Conservation (phyloP, 306 rosid genomes). For the Calophaca sinica region DNA sequence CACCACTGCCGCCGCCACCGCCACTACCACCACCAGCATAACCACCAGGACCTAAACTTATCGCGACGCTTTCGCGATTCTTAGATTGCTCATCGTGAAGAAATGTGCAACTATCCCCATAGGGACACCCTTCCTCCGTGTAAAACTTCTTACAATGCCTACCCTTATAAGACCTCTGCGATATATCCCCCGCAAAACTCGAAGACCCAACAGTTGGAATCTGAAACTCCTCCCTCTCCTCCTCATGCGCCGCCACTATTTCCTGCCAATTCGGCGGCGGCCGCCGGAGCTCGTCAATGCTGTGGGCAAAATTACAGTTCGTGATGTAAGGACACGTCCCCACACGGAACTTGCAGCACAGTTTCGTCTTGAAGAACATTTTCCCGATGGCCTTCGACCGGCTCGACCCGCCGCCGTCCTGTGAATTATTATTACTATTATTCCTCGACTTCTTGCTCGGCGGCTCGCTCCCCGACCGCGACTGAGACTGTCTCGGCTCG, state of each 20-base stretch:
- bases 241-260: conserved; percentile 95
- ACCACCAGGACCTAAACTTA: conserved; percentile 97
- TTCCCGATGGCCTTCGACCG: conserved; percentile 86
- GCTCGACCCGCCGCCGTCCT: conserved; percentile 51
- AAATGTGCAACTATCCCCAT: conserved; percentile 95
- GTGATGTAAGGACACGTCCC: conserved; percentile 93
- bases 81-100: conserved; percentile 94
- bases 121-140: conserved; percentile 97
- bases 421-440: conserved; percentile 52
- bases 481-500: conserved; percentile 67
- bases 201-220: conserved; percentile 79
- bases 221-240: conserved; percentile 94
- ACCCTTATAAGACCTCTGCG: conserved; percentile 86
- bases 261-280: conserved; percentile 99
- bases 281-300: conserved; percentile 93
- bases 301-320: conserved; percentile 96
- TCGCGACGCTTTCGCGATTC: conserved; percentile 97
- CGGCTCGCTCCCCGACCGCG: conserved; percentile 83
- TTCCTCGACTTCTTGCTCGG: conserved; percentile 81
- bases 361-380: conserved; percentile 98
- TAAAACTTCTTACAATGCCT: conserved; percentile 97
- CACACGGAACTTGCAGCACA: conserved; percentile 93
- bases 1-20: background rate
- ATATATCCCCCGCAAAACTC: conserved; percentile 53
- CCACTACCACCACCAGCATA: conserved; percentile 60